Percentiles rank a stretch among this genome's conserved stretches.
Evolutionary conservation across 306 rosid species (phyloP).

Genomic region (Casuarina glauca): DNA sequence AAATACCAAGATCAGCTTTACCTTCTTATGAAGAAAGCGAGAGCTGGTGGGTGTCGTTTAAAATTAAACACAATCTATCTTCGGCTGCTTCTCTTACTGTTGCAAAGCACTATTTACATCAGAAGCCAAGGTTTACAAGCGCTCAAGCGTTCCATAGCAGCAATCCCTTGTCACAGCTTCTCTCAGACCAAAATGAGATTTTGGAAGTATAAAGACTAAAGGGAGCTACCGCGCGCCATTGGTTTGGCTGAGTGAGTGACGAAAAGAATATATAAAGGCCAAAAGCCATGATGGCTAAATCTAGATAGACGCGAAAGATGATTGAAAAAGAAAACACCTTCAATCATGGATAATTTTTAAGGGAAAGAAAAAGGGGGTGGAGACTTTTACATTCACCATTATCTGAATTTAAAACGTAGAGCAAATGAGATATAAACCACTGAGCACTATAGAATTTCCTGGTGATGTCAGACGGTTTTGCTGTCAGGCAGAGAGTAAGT

Average conservation of each 20-base stretch:
- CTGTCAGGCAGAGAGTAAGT: constrained; percentile 18
- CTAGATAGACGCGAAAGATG: constrained; percentile 51
- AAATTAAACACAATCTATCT: constrained; percentile 42
- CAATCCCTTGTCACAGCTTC: constrained; percentile 47
- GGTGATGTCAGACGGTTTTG: constrained; percentile 29
- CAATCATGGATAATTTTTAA: constrained; percentile 55
- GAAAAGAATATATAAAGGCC: constrained; percentile 52
- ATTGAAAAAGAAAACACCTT: constrained; percentile 57
- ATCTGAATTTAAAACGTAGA: constrained; percentile 23
- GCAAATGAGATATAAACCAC: constrained; percentile 54
- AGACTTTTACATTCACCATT: constrained; percentile 7
- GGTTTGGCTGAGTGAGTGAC: constrained; percentile 43
- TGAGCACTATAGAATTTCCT: constrained; percentile 45
- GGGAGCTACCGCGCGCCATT: constrained; percentile 46
- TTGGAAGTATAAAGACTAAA: constrained; percentile 39
- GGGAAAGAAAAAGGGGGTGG: background rate
- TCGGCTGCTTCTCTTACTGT: constrained; percentile 40
- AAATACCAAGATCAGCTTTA: constrained; percentile 31
- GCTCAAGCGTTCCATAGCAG: constrained; percentile 31
- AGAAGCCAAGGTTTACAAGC: constrained; percentile 26
- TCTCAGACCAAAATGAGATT: constrained; percentile 49
- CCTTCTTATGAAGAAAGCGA: constrained; percentile 15
- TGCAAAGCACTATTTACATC: constrained; percentile 44
- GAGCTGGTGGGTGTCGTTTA: constrained; percentile 41
- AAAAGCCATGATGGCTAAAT: constrained; percentile 42